phyloP scores from a whole-genome alignment of 148 eudicot species.

The Nyssa sinensis region DNA sequence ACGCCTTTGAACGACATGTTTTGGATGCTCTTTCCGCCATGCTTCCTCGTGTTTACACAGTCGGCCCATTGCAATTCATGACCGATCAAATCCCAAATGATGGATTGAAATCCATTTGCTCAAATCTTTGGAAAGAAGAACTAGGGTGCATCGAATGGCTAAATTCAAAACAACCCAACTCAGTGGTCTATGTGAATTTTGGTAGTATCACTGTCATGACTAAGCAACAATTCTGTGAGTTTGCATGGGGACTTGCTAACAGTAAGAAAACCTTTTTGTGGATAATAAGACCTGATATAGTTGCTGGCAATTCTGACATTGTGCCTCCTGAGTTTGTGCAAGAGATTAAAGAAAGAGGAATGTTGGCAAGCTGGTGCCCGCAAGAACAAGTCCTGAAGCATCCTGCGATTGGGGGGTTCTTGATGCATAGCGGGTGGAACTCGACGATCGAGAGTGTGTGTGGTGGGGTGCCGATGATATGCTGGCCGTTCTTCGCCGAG shows the following conservation, averaged over 20 bases:
- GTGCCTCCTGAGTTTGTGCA: slow-evolving; percentile 27
- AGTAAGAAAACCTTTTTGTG: slow-evolving; percentile 41
- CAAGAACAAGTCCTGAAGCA: slow-evolving; percentile 46
- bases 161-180: slow-evolving; percentile 23
- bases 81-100: slow-evolving; percentile 8
- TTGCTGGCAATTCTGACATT: neutral
- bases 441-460: slow-evolving; percentile 27
- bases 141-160: slow-evolving; percentile 29
- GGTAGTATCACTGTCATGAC: slow-evolving; percentile 15
- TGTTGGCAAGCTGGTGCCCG: slow-evolving; percentile 50
- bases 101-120: neutral
- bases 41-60: slow-evolving; percentile 28
- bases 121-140: slow-evolving; percentile 39
- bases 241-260: slow-evolving; percentile 62
- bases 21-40: slow-evolving; percentile 25
- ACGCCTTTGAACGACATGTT: slow-evolving; percentile 42
- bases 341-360: slow-evolving; percentile 37
- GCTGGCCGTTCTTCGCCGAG: slow-evolving; percentile 41
- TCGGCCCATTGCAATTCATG: slow-evolving; percentile 33
- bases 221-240: slow-evolving; percentile 30
- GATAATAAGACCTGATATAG: slow-evolving; percentile 50
- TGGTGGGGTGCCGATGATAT: slow-evolving; percentile 28
- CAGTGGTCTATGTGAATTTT: slow-evolving; percentile 36
- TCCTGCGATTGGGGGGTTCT: slow-evolving; percentile 37
- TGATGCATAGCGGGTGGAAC: slow-evolving; percentile 46